Conservation (phyloP, 2,329 filamentous ascomycete genomes). For the Fusarium coffeatum region DNA sequence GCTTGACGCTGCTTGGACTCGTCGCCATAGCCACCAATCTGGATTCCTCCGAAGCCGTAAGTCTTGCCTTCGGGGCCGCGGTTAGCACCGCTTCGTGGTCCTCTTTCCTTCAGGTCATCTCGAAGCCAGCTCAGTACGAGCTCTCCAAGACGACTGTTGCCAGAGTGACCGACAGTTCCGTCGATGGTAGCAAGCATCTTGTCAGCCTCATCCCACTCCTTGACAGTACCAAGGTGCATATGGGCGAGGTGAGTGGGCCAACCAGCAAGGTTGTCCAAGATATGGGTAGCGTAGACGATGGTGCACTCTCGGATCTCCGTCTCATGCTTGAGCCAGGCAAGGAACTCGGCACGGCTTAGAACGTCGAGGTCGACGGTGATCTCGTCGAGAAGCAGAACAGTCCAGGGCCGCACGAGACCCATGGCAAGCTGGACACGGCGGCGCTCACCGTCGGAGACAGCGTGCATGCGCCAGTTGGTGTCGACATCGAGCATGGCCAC, state of each 20-base stretch:
- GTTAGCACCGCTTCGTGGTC: conserved; percentile 73
- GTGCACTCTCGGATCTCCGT: conserved; percentile 86
- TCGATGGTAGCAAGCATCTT: conserved; percentile 70
- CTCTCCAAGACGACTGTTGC: conserved; percentile 88
- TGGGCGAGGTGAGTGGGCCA: conserved; percentile 98
- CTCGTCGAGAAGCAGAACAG: conserved; percentile 89
- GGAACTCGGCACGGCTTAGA: conserved; percentile 83
- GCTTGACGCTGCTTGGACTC: conserved; percentile 57
- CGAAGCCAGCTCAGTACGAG: conserved; percentile 89
- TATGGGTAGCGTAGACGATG: conserved; percentile 97
- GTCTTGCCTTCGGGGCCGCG: conserved; percentile 72
- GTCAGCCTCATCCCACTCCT: conserved; percentile 83
- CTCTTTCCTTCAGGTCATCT: conserved; percentile 81
- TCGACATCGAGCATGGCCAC: conserved; percentile 92
- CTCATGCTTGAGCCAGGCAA: conserved; percentile 87
- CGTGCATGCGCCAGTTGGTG: conserved; percentile 92
- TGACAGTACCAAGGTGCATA: conserved; percentile 90
- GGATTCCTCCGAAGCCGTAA: conserved; percentile 64
- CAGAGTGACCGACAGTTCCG: conserved; percentile 55
- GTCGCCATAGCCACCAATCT: conserved; percentile 68
- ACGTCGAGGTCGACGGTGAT: conserved; percentile 97
- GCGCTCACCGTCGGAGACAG: conserved; percentile 92
- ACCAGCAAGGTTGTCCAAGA: conserved; percentile 90
- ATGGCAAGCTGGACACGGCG: conserved; percentile 94
- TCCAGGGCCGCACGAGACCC: conserved; percentile 93